A percentile compares a stretch with the other conserved stretches of the same genome.
phyloP scores from a whole-genome alignment of 805 yeast species.

The Kluyveromyces lactis region DNA sequence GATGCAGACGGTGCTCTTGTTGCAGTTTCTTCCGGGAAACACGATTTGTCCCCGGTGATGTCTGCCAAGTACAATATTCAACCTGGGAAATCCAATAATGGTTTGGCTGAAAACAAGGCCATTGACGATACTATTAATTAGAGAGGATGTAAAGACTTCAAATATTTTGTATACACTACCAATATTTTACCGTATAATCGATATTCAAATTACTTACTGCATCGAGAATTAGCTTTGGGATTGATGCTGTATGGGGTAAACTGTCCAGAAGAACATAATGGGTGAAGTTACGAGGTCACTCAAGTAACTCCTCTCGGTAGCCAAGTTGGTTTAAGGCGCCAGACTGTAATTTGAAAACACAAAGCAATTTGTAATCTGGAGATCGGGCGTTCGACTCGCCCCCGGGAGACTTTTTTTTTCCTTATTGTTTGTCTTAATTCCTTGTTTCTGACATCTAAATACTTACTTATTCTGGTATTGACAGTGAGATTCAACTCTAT shows the following conservation, averaged over 20 bases:
- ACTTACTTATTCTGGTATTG: background rate
- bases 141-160: too few relatives aligned
- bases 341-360: slow-evolving; percentile 28
- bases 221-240: too few relatives aligned
- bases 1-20: slow-evolving; percentile 20
- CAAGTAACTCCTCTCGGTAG: slow-evolving; percentile 27
- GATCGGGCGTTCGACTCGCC: slow-evolving; percentile 35
- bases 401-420: slow-evolving; percentile 28
- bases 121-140: slow-evolving; percentile 12
- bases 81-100: slow-evolving; percentile 4
- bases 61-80: slow-evolving; percentile 16
- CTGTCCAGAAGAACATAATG: too few relatives aligned
- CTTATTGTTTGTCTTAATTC: too few relatives aligned
- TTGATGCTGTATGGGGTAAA: too few relatives aligned
- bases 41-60: slow-evolving; percentile 19
- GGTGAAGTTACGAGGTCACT: too few relatives aligned
- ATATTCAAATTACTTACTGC: too few relatives aligned
- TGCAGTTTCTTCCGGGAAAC: slow-evolving; percentile 23
- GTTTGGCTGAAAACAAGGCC: slow-evolving; percentile 4
- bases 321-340: slow-evolving; percentile 34
- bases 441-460: background rate
- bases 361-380: slow-evolving; percentile 23
- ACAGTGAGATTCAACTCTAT: too few relatives aligned
- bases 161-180: too few relatives aligned
- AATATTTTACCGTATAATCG: too few relatives aligned